Percentiles rank a stretch among this genome's conserved stretches.
Conservation (phyloP, 495 filamentous ascomycete genomes). For the Pyrenula massariospora region DNA sequence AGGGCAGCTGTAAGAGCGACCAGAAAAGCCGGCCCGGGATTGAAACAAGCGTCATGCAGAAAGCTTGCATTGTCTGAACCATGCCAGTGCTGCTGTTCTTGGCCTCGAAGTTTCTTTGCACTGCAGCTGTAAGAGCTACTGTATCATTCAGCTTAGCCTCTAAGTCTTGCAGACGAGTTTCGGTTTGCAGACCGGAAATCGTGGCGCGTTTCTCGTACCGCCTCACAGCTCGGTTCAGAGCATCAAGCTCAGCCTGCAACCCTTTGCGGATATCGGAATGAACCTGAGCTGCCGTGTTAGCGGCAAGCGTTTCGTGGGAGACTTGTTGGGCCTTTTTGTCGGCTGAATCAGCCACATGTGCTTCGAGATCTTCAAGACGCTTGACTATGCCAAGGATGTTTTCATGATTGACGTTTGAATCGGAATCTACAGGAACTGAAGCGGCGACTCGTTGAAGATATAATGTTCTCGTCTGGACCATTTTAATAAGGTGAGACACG, state of each 20-base stretch:
- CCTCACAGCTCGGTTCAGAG: conserved; percentile 77
- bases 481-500: conserved; percentile 64
- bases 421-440: conserved; percentile 31
- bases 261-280: conserved; percentile 48
- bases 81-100: neutral
- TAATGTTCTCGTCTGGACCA: conserved; percentile 68
- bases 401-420: conserved; percentile 23
- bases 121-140: conserved; percentile 65
- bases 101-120: conserved; percentile 30
- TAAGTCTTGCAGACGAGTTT: conserved; percentile 58
- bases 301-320: conserved; percentile 5
- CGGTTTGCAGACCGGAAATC: conserved; percentile 58
- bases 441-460: conserved; percentile 67
- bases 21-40: neutral
- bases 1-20: neutral
- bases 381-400: conserved; percentile 45
- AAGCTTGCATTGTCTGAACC: neutral
- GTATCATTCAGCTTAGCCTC: conserved; percentile 64
- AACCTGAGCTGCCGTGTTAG: conserved; percentile 32
- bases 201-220: conserved; percentile 88
- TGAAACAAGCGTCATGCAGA: neutral
- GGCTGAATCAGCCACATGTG: conserved; percentile 33
- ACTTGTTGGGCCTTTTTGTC: conserved; percentile 14
- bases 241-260: conserved; percentile 75
- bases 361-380: conserved; percentile 64